Percentiles rank a stretch among this genome's conserved stretches.
Evolutionary conservation across 177 flowering plant genomes (phyloP).

Genomic region (Telopea speciosissima): DNA sequence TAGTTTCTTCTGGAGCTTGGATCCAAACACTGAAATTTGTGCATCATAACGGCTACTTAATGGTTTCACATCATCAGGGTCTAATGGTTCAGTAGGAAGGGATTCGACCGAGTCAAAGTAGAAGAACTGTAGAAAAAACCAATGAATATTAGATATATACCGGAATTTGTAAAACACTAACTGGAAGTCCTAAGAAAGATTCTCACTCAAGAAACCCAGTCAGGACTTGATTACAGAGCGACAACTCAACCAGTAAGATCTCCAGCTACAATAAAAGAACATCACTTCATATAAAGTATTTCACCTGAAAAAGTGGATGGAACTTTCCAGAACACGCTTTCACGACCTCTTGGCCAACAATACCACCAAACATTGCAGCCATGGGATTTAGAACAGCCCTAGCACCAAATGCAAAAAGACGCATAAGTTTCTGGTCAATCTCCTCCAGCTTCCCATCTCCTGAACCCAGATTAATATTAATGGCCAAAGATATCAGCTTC

Average conservation of each 20-base stretch:
- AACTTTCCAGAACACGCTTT: conserved; percentile 98
- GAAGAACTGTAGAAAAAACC: conserved; percentile 58
- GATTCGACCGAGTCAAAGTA: conserved; percentile 91
- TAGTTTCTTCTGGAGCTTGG: conserved; percentile 74
- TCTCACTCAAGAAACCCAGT: not conserved
- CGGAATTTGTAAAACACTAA: not conserved
- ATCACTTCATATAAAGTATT: not conserved
- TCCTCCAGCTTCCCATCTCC: conserved; percentile 57
- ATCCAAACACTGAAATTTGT: conserved; percentile 87
- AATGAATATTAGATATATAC: not conserved
- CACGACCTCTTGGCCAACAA: conserved; percentile 89
- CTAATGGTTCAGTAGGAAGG: conserved; percentile 68
- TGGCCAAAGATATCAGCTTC: conserved; percentile 43
- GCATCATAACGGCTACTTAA: conserved; percentile 81
- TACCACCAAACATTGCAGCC: conserved; percentile 98
- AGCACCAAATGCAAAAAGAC: conserved; percentile 74
- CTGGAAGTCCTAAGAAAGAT: not conserved
- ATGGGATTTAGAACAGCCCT: conserved; percentile 86
- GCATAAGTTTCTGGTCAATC: conserved; percentile 57
- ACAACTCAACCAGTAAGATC: not conserved
- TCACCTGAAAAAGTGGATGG: conserved; percentile 88
- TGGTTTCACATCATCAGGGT: conserved; percentile 60
- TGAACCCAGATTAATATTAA: conserved; percentile 45
- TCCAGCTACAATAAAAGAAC: not conserved
- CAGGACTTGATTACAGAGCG: not conserved